phyloP scores from a whole-genome alignment of 2,329 filamentous ascomycete genomes.

The Alternaria angustiovoidea region DNA sequence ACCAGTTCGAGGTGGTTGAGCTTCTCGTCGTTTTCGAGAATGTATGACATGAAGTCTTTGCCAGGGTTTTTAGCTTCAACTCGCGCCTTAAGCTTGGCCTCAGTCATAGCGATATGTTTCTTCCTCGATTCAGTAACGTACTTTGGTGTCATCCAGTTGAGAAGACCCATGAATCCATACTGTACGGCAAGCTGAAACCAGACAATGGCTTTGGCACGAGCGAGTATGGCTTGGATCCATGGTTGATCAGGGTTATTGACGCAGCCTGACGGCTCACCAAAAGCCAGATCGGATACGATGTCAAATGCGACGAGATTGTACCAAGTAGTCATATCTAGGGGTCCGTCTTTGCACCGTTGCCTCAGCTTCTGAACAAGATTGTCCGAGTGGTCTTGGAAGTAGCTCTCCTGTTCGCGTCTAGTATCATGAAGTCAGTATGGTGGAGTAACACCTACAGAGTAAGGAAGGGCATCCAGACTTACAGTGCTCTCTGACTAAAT shows the following conservation, averaged over 20 bases:
- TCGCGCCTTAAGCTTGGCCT: slow-evolving; percentile 11
- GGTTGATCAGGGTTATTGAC: slow-evolving; percentile 15
- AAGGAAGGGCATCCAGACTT: background rate
- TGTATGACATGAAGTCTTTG: slow-evolving; percentile 17
- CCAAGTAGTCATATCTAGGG: slow-evolving; percentile 14
- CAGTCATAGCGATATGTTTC: slow-evolving; percentile 15
- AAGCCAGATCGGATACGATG: slow-evolving; percentile 12
- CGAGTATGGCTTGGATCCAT: slow-evolving; percentile 13
- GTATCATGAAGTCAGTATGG: background rate
- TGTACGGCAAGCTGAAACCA: slow-evolving; percentile 17
- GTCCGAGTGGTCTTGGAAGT: slow-evolving; percentile 13
- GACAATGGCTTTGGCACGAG: slow-evolving; percentile 14
- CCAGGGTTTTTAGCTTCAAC: slow-evolving; percentile 11
- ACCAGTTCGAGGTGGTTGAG: slow-evolving; percentile 15
- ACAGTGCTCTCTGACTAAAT: slow-evolving; percentile 14
- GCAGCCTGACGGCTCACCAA: slow-evolving; percentile 14
- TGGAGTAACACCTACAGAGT: no score
- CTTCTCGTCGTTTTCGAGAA: slow-evolving; percentile 14
- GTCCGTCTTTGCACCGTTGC: background rate
- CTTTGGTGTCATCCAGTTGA: slow-evolving; percentile 10
- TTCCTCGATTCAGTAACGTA: slow-evolving; percentile 15
- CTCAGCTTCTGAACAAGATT: slow-evolving; percentile 9
- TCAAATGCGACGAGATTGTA: slow-evolving; percentile 13
- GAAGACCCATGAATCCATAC: slow-evolving; percentile 10
- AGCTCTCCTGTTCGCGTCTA: slow-evolving; percentile 12